phyloP scores from a whole-genome alignment of 768 basidiomycete genomes.

The Termitomyces sp. region DNA sequence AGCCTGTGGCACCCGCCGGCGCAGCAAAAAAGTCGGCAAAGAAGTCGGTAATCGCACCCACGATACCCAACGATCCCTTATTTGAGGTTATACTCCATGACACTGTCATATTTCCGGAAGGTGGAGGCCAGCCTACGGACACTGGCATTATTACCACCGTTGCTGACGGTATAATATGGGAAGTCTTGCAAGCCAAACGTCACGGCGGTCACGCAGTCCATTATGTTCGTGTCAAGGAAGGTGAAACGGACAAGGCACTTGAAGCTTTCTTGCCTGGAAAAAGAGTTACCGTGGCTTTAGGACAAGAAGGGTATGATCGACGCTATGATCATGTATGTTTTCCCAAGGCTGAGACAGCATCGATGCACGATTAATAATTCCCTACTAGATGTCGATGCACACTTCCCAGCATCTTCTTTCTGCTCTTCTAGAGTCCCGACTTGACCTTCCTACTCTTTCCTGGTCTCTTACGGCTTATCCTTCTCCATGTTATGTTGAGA shows the following conservation, averaged over 20 bases:
- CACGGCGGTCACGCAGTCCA: constrained; percentile 74
- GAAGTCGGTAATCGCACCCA: constrained; percentile 48
- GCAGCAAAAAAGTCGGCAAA: constrained; percentile 45
- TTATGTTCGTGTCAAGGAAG: constrained; percentile 46
- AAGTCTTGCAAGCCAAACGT: constrained; percentile 62
- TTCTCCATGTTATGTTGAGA: constrained; percentile 70
- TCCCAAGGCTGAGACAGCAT: neutral
- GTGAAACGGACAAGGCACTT: constrained; percentile 36
- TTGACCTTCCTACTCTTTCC: constrained; percentile 66
- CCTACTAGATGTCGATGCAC: constrained; percentile 70
- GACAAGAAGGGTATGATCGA: constrained; percentile 54
- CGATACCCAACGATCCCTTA: constrained; percentile 38
- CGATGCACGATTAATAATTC: neutral
- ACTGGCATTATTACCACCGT: constrained; percentile 51
- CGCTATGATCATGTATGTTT: constrained; percentile 68
- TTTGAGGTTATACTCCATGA: constrained; percentile 71
- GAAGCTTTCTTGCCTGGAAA: constrained; percentile 46
- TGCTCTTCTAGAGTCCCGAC: constrained; percentile 63
- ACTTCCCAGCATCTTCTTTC: constrained; percentile 83
- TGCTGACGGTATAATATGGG: constrained; percentile 42
- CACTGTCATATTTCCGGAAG: constrained; percentile 79
- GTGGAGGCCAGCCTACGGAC: constrained; percentile 78
- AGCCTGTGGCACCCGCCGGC: constrained; percentile 29
- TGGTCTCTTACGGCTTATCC: constrained; percentile 77
- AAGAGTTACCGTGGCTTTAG: constrained; percentile 48